These are phyloP conservation scores for Trametes sanguinea DNA, from an alignment of 768 basidiomycete species.

Conservation along the genomic window DNA sequence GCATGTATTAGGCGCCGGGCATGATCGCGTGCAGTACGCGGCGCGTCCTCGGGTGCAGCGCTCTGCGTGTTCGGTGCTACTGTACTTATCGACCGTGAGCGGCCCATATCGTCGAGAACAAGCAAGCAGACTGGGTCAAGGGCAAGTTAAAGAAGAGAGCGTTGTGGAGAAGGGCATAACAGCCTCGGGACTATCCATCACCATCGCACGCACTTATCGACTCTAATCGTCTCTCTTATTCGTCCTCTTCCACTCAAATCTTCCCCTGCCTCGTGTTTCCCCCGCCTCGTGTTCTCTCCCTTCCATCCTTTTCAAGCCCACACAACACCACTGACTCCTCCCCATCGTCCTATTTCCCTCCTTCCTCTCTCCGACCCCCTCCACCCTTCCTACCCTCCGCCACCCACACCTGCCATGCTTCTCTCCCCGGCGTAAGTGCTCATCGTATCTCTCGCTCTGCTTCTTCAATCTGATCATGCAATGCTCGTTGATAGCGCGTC, in stretches of 20 bases:
- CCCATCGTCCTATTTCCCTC: neutral
- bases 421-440: slow-evolving; percentile 75
- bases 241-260: neutral
- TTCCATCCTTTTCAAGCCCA: slow-evolving; percentile 9
- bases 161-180: slow-evolving; percentile 8
- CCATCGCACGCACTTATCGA: slow-evolving; percentile 24
- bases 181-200: slow-evolving; percentile 18
- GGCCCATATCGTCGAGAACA: neutral
- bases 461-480: slow-evolving; percentile 39
- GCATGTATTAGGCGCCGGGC: neutral
- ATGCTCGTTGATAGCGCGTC: slow-evolving; percentile 51
- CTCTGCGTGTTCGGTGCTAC: neutral
- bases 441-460: slow-evolving; percentile 25
- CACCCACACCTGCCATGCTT: slow-evolving; percentile 52
- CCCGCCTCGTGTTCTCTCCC: slow-evolving; percentile 21
- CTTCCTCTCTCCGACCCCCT: slow-evolving; percentile 4
- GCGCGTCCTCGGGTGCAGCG: neutral
- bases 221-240: slow-evolving; percentile 10
- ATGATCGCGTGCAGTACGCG: neutral
- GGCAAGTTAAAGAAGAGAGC: neutral
- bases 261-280: slow-evolving; percentile 33
- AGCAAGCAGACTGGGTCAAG: neutral
- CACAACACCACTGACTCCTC: neutral
- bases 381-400: slow-evolving; percentile 22
- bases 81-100: neutral